Evolutionary conservation across 129 eudicot species (phyloP), one percentile per base, ranked within the genome.

Genomic region (Ambrosia trifida): DNA sequence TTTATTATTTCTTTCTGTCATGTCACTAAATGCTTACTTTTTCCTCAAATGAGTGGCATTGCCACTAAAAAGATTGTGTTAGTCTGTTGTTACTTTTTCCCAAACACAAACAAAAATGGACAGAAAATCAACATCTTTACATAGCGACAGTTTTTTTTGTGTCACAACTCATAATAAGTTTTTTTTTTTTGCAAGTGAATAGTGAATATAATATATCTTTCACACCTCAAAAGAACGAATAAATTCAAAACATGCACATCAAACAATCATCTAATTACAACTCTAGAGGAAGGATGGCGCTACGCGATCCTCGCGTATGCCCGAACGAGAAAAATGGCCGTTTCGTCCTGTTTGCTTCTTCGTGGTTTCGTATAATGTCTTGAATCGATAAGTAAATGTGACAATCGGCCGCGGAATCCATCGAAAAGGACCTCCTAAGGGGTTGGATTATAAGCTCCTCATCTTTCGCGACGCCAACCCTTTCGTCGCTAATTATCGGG

Each of bases 381-480:
- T 89, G 96, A 56, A 89, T 78, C 16, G 90, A 73, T 52, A 74
- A 60, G 69, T 73, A 87, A 57, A 89, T 36, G 10, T 83, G 80
- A 1, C 88, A 81, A 46, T 86, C 96, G 2, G 71, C 87, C 1
- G 92, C 98, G 14, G 98, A 93, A 81, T 93, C 96, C 98, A 93
- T 85, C 2, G 98, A 93, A 61, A 93, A 89, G 4, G 98, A 93
- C 66, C 98, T 83, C 64, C 95, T 80, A 32, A 89, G 56, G 2
- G 89, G 96, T 69, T 84, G 83, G 4, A 80, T 68, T 6, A 28
- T 38, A 59, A 84, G 80, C 63, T 72, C 89, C 49, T 84, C 91
- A 68, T 92, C 96, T 59, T 79, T 80, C 43, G 84, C 74, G 64
- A 70, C 67, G 4, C 46, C 60, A 0, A 78, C 66, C 20, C 91